These are phyloP conservation scores for Pichia sp. DNA, from an alignment of 1,139 yeast genomes.

Conservation along the genomic window DNA sequence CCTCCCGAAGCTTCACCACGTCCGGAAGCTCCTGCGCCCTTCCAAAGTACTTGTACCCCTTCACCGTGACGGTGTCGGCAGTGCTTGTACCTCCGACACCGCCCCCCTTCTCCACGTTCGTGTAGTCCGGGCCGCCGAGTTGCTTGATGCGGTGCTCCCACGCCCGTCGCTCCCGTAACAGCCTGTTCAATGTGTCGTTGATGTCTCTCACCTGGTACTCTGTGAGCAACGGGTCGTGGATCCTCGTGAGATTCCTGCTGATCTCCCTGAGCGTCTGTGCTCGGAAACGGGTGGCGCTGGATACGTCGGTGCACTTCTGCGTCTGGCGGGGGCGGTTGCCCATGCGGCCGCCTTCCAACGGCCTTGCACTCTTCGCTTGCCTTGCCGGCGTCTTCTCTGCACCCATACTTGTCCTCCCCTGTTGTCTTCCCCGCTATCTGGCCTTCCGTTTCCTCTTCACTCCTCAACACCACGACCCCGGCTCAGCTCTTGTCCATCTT, in stretches of 20 bases:
- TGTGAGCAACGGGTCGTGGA: slow-evolving; percentile 59
- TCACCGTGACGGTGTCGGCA: slow-evolving; percentile 26
- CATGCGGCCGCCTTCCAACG: too few relatives aligned
- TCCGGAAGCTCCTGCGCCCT: slow-evolving; percentile 80
- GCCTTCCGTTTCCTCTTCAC: not conserved
- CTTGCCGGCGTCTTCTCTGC: not conserved
- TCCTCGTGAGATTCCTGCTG: slow-evolving; percentile 55
- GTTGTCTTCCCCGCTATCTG: not conserved
- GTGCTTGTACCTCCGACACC: slow-evolving; percentile 4
- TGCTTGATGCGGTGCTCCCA: slow-evolving; percentile 76
- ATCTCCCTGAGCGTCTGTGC: slow-evolving; percentile 58
- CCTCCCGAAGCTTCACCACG: slow-evolving; percentile 51
- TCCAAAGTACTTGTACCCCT: slow-evolving; percentile 75
- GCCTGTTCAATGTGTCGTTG: slow-evolving; percentile 70
- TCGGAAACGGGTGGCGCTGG: slow-evolving; percentile 78
- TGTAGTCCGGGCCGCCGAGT: slow-evolving; percentile 62
- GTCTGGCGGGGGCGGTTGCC: slow-evolving; percentile 31
- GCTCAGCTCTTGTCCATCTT: not conserved
- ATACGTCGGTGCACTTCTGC: slow-evolving; percentile 38
- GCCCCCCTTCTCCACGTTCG: slow-evolving; percentile 4
- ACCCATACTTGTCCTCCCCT: not conserved
- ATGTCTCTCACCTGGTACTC: slow-evolving; percentile 65
- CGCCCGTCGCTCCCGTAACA: slow-evolving; percentile 61
- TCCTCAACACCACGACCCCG: not conserved
- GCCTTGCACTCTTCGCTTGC: not conserved